phyloP scores from a whole-genome alignment of 805 yeast species.

The Barnettozyma siamensis region DNA sequence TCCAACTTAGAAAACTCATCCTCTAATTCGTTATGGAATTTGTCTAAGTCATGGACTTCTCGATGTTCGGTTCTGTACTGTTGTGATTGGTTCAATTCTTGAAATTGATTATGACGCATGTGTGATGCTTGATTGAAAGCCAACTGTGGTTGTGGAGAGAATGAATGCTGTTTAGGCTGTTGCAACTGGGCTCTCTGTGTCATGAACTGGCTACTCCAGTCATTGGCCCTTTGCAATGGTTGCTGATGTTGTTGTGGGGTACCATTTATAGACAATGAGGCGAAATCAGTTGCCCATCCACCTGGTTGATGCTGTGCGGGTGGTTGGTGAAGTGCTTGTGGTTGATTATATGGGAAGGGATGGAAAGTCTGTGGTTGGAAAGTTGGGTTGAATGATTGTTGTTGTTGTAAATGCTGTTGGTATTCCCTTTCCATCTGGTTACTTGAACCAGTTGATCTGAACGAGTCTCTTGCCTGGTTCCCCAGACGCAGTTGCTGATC shows the following conservation, averaged over 20 bases:
- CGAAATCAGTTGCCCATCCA: conserved; percentile 24
- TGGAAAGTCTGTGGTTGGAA: conserved; percentile 11
- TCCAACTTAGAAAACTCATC: conserved; percentile 13
- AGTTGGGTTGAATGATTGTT: conserved; percentile 3
- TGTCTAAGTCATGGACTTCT: conserved; percentile 13
- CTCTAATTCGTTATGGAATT: conserved; percentile 14
- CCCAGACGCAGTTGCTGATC: conserved; percentile 13
- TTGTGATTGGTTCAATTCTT: conserved; percentile 4
- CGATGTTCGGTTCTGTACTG: conserved; percentile 21
- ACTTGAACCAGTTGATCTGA: conserved; percentile 8
- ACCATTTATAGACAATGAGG: conserved; percentile 9
- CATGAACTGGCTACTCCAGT: conserved; percentile 20
- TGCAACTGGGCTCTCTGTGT: conserved; percentile 1
- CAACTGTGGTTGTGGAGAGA: conserved; percentile 7
- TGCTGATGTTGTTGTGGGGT: conserved; percentile 9
- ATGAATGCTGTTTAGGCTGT: conserved; percentile 1
- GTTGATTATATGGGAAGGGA: conserved; percentile 1
- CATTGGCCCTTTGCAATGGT: conserved; percentile 5
- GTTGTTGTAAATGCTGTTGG: conserved; percentile 15
- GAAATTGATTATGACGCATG: conserved; percentile 9
- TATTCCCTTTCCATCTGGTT: conserved; percentile 19
- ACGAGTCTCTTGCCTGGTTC: conserved; percentile 8
- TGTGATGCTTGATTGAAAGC: conserved; percentile 6
- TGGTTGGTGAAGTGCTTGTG: conserved; percentile 7
- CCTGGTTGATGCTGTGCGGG: conserved; percentile 6